Evolutionary conservation across 345 rosid species (phyloP).

Genomic region (Salix suchowensis): DNA sequence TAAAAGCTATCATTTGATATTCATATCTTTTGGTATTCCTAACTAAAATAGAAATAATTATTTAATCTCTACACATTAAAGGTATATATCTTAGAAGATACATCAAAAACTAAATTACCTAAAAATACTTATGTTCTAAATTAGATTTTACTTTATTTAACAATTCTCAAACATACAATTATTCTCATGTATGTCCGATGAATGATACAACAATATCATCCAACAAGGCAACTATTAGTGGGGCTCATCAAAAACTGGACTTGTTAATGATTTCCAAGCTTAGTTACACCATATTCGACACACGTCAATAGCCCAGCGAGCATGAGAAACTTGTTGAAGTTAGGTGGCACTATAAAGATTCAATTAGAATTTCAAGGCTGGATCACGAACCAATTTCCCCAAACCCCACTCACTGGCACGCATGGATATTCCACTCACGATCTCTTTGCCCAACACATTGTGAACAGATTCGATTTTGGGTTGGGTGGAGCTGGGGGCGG

Average conservation of each 20-base stretch:
- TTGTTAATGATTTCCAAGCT: no score
- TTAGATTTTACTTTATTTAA: no score
- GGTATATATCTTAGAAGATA: no score
- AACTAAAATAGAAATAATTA: no score
- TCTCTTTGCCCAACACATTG: background rate
- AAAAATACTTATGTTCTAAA: no score
- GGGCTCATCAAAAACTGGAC: no score
- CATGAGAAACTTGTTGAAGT: background rate
- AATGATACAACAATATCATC: background rate
- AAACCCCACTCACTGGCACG: background rate
- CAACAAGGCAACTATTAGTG: background rate
- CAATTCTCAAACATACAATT: no score
- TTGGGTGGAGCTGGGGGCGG: background rate
- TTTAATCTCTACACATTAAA: no score
- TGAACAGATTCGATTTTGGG: background rate
- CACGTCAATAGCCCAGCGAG: background rate
- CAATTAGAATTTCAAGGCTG: background rate
- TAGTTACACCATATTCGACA: background rate
- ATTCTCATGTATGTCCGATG: no score
- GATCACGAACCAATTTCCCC: background rate
- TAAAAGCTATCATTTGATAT: no score
- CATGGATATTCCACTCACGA: background rate
- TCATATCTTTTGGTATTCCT: no score
- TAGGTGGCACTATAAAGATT: background rate
- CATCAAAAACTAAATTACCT: no score